Conservation (phyloP, 306 rosid species). For the Psophocarpus tetragonolobus region DNA sequence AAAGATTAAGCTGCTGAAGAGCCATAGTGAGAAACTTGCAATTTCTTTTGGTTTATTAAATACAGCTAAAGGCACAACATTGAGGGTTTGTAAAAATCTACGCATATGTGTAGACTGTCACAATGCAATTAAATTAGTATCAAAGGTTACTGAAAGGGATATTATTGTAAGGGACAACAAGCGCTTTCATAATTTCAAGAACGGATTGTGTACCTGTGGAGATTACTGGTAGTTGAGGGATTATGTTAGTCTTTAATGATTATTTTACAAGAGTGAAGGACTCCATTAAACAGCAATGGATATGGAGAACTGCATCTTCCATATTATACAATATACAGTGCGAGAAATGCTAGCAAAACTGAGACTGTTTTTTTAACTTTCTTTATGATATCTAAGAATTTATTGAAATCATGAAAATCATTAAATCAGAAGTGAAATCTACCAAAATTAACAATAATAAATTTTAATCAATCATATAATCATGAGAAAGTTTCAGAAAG, state of each 20-base stretch:
- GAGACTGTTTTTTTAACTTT: too few species aligned
- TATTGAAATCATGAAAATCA: too few species aligned
- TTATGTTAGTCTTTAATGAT: not conserved
- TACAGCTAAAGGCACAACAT: constrained; percentile 55
- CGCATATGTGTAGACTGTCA: constrained; percentile 85
- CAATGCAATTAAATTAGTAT: constrained; percentile 70
- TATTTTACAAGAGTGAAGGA: constrained; percentile 5
- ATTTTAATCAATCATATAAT: too few species aligned
- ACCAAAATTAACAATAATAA: too few species aligned
- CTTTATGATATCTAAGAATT: too few species aligned
- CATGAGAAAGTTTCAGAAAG: too few species aligned
- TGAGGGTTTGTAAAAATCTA: constrained; percentile 72
- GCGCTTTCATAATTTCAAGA: constrained; percentile 80
- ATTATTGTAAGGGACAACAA: constrained; percentile 80
- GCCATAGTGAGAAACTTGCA: constrained; percentile 89
- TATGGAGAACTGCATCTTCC: constrained; percentile 2
- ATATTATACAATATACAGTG: too few species aligned
- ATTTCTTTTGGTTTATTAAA: constrained; percentile 69
- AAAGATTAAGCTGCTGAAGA: constrained; percentile 58
- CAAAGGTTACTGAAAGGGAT: constrained; percentile 63
- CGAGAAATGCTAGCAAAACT: too few species aligned
- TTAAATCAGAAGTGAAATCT: too few species aligned
- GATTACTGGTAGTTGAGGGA: constrained; percentile 67
- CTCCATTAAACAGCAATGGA: not conserved
- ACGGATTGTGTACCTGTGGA: constrained; percentile 75